These are phyloP conservation scores for Solanum tarijense DNA, from an alignment of 257 asterid species.

Conservation along the genomic window DNA sequence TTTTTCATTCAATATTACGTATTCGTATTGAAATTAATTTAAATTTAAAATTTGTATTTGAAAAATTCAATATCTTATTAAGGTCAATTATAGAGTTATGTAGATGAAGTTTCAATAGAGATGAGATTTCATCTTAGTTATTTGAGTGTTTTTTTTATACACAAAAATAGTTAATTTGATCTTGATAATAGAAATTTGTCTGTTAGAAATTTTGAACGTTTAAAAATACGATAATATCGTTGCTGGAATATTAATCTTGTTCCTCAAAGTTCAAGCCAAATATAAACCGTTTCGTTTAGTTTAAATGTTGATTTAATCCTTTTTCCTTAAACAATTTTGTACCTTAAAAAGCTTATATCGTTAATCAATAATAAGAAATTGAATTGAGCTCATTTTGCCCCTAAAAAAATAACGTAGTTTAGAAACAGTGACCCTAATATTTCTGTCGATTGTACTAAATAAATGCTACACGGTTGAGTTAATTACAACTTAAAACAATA, in stretches of 20 bases:
- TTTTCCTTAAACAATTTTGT: rapidly evolving
- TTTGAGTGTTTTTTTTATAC: not conserved
- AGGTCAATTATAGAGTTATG: no score
- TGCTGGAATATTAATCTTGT: not conserved
- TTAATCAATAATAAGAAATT: not conserved
- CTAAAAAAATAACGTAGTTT: not conserved
- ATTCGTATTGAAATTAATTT: not conserved
- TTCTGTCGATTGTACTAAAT: not conserved
- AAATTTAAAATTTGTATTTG: not conserved
- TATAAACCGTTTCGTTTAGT: not conserved
- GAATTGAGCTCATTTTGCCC: not conserved
- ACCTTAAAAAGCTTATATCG: not conserved
- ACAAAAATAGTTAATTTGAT: not conserved
- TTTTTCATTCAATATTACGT: not conserved
- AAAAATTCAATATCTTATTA: not conserved
- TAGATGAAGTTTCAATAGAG: not conserved
- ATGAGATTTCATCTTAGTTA: not conserved
- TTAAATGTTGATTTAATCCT: not conserved
- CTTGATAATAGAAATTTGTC: not conserved
- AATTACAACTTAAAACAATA: not conserved
- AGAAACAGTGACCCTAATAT: not conserved
- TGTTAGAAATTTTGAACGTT: not conserved
- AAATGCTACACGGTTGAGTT: not conserved
- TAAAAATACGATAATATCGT: not conserved
- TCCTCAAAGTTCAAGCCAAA: not conserved